phyloP scores from a whole-genome alignment of 768 basidiomycete species.

The Tulasnella sp. region DNA sequence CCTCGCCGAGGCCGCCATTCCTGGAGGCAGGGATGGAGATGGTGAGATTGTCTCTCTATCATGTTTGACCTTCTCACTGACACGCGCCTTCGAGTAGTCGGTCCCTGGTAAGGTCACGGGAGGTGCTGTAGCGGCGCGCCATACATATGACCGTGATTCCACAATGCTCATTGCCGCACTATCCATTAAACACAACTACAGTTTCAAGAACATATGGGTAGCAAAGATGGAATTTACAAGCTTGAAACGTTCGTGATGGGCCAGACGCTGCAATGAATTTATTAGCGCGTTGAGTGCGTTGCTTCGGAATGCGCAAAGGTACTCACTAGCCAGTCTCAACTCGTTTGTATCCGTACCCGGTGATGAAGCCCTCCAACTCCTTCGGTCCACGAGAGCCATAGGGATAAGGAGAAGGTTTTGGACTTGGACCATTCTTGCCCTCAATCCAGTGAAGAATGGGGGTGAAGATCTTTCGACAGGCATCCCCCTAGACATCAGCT shows the following conservation, averaged over 20 bases:
- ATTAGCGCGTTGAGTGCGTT: background rate
- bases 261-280: constrained; percentile 53
- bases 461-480: constrained; percentile 71
- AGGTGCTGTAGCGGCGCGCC: too few relatives aligned
- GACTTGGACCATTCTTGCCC: constrained; percentile 58
- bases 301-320: background rate
- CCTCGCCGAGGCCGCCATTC: too few relatives aligned
- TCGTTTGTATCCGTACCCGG: constrained; percentile 73
- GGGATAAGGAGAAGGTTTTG: constrained; percentile 72
- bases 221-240: background rate
- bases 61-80: too few relatives aligned
- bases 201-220: background rate
- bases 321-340: constrained; percentile 66
- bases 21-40: too few relatives aligned
- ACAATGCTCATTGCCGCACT: background rate
- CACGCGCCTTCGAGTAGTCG: too few relatives aligned
- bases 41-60: too few relatives aligned
- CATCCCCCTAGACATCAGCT: background rate
- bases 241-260: constrained; percentile 52
- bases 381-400: constrained; percentile 97
- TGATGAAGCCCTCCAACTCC: constrained; percentile 70
- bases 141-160: background rate
- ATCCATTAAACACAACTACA: background rate
- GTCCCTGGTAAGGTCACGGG: too few relatives aligned
- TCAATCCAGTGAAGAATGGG: constrained; percentile 97